These are phyloP conservation scores for Xylaria multiplex DNA, from an alignment of 2,329 filamentous ascomycete species.

Conservation along the genomic window DNA sequence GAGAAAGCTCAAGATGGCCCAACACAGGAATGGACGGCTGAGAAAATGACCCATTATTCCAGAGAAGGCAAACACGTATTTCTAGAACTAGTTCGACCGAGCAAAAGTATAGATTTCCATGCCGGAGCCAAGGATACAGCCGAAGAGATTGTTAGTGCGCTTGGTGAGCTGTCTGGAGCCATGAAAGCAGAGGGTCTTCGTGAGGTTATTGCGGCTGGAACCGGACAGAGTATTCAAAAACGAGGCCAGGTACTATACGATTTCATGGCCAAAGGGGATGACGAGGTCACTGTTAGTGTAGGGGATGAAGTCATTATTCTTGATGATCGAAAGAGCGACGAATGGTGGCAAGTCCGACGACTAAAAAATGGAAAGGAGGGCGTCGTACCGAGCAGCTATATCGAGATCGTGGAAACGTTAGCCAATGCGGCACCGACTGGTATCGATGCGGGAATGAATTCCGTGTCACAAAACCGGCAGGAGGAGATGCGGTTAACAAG, in stretches of 20 bases:
- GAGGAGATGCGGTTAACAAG: slow-evolving; percentile 88
- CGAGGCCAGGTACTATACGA: slow-evolving; percentile 91
- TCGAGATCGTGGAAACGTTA: slow-evolving; percentile 82
- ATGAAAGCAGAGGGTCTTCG: slow-evolving; percentile 83
- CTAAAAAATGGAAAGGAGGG: slow-evolving; percentile 94
- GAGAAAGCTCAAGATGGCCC: slow-evolving; percentile 85
- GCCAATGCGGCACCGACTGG: slow-evolving; percentile 61
- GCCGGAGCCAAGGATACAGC: slow-evolving; percentile 97
- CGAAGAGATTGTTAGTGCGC: slow-evolving; percentile 85
- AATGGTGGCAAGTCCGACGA: slow-evolving; percentile 97
- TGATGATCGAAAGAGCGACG: slow-evolving; percentile 91
- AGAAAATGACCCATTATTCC: slow-evolving; percentile 96
- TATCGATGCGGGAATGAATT: slow-evolving; percentile 65
- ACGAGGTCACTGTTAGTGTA: slow-evolving; percentile 90
- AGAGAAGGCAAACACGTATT: slow-evolving; percentile 99
- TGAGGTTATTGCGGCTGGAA: slow-evolving; percentile 85
- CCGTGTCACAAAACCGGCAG: slow-evolving; percentile 78
- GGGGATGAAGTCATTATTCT: slow-evolving; percentile 92
- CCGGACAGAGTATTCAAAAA: slow-evolving; percentile 74
- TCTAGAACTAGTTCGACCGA: slow-evolving; percentile 88
- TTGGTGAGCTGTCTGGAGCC: slow-evolving; percentile 90
- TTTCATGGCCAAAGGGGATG: slow-evolving; percentile 95
- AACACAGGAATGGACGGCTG: slow-evolving; percentile 91
- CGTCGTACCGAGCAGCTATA: slow-evolving; percentile 95
- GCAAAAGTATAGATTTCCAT: slow-evolving; percentile 96